Conservation (phyloP, 129 eudicot species). For the Cynara cardunculus region DNA sequence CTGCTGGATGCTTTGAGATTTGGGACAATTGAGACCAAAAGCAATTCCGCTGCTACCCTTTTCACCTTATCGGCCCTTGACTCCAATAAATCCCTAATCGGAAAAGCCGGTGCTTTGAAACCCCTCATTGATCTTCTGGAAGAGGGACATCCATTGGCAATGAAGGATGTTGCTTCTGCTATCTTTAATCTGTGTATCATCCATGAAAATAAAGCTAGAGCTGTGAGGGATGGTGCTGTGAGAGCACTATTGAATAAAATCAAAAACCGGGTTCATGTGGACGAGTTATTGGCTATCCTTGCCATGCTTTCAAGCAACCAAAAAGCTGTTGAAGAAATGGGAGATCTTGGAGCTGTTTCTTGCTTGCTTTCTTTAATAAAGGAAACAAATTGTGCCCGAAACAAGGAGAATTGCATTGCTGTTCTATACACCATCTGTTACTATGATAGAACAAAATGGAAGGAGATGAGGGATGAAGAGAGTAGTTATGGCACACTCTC, state of each 20-base stretch:
- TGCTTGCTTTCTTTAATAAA: slow-evolving; percentile 66
- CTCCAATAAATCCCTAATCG: slow-evolving; percentile 75
- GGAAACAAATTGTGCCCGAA: slow-evolving; percentile 71
- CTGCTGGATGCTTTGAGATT: slow-evolving; percentile 62
- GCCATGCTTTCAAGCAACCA: slow-evolving; percentile 90
- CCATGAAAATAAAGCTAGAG: slow-evolving; percentile 82
- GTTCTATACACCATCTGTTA: slow-evolving; percentile 64
- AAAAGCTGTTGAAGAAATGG: slow-evolving; percentile 78
- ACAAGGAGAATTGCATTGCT: slow-evolving; percentile 83
- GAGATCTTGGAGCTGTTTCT: slow-evolving; percentile 71
- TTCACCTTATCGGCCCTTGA: slow-evolving; percentile 91
- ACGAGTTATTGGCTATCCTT: slow-evolving; percentile 75
- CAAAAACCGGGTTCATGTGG: slow-evolving; percentile 48
- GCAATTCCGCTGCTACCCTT: slow-evolving; percentile 93
- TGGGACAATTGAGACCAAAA: slow-evolving; percentile 71
- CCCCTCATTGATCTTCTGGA: slow-evolving; percentile 75
- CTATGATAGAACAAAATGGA: slow-evolving; percentile 73
- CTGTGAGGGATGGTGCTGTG: slow-evolving; percentile 85
- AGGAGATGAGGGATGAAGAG: slow-evolving; percentile 86
- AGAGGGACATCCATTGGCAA: slow-evolving; percentile 75
- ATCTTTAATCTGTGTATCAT: slow-evolving; percentile 73
- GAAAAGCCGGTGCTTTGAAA: slow-evolving; percentile 72
- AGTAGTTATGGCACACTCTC: slow-evolving; percentile 58
- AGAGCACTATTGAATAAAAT: slow-evolving; percentile 68
- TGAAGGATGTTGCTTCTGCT: slow-evolving; percentile 95